Base-by-base conservation (phyloP, 169 alveolate species). In the Plasmodium relictum region DNA sequence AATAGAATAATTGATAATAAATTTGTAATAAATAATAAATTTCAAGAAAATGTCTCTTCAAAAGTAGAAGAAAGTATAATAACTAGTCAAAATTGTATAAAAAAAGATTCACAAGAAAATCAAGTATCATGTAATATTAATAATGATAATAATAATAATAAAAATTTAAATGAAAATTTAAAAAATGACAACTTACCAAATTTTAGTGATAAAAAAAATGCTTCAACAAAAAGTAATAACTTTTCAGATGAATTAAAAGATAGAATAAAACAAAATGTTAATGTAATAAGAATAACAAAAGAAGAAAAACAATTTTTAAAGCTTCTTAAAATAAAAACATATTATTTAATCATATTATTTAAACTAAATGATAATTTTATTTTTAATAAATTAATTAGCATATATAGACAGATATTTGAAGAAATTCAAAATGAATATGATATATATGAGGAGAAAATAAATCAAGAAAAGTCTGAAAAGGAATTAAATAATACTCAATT, bases 311-410 rank as follows among this genome's bases (percentile, higher is more conserved):
- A 83, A 42, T 83, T 56, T 50, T 73, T 83, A 20, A 83, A 83
- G 37, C 73, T 73, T n/a, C 85, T 83, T 20, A 83, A 83, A 69
- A 83, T 83, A 41, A 83, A 45, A 37, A 44, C 68, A 18, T 83
- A 83, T 62, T 83, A 83, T 24, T 61, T 83, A 24, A 56, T 83
- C n/a, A 70, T 83, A 52, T 22, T 83, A 44, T 83, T 68, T 71
- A 83, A 83, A 48, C 61, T 83, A 56, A 83, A 83, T 69, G 91
- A 83, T 68, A 83, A 70, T 83, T 83, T 83, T 58, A 18, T 83
- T 68, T 83, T 83, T 71, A 83, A 83, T 31, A 83, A 83, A 44
- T 58, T 83, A 20, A 83, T 83, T 20, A 45, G 74, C 14, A 83
- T 83, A 54, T 83, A 83, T 56, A 83, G 85, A 20, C 91, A 83